phyloP scores from a whole-genome alignment of 257 asterid genomes.

The Solanum chmielewskii region DNA sequence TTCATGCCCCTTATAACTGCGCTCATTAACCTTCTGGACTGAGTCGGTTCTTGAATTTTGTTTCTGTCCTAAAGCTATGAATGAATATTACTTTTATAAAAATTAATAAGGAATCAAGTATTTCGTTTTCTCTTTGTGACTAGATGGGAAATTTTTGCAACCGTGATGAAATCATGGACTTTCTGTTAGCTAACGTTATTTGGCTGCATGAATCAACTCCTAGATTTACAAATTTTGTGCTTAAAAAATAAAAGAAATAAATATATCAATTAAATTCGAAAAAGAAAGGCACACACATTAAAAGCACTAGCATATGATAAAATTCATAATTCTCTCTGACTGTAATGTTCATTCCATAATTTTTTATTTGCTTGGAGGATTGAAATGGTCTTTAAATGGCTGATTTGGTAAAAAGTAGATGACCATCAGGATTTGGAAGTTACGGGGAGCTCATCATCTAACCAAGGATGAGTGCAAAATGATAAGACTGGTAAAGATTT shows the following conservation, averaged over 20 bases:
- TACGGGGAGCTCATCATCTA: background rate
- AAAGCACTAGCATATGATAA: background rate
- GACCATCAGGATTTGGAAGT: background rate
- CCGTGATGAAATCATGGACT: background rate
- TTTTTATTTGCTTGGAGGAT: background rate
- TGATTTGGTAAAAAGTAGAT: background rate
- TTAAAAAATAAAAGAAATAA: background rate
- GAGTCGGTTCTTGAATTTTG: background rate
- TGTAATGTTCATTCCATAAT: background rate
- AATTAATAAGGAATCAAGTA: background rate
- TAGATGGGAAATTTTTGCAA: background rate
- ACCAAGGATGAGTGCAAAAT: background rate
- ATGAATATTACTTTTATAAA: background rate
- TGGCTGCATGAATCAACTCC: background rate
- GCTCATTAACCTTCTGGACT: background rate
- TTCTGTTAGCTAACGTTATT: background rate
- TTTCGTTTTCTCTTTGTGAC: background rate
- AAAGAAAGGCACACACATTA: background rate
- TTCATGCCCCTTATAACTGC: background rate
- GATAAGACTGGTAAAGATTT: background rate
- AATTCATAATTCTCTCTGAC: background rate
- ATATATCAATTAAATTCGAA: background rate
- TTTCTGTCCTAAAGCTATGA: background rate
- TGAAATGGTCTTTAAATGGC: background rate
- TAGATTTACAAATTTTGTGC: background rate